Evolutionary conservation across 495 filamentous ascomycete genomes (phyloP).

Genomic region (Penicillium atrosanguineum): DNA sequence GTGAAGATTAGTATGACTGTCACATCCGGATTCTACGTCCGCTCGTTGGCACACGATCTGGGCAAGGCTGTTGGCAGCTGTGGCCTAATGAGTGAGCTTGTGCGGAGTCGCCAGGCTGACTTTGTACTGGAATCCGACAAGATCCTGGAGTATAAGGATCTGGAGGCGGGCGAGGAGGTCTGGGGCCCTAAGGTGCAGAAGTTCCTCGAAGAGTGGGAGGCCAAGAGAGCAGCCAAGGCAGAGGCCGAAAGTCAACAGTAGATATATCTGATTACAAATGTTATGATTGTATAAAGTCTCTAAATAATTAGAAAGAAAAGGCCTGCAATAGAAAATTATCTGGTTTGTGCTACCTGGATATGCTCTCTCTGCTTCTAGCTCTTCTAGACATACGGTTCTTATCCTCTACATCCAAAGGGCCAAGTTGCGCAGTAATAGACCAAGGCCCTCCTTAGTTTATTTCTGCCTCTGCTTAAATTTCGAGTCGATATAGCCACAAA

Average conservation of each 20-base stretch:
- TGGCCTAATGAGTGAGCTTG: constrained; percentile 82
- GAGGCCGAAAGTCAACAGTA: constrained; percentile 11
- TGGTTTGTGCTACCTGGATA: not conserved
- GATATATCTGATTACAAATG: not conserved
- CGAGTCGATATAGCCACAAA: not conserved
- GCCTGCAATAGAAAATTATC: not conserved
- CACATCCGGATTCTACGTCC: constrained; percentile 95
- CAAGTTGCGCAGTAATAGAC: too few relatives aligned
- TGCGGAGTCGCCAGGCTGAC: constrained; percentile 75
- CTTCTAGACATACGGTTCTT: not conserved
- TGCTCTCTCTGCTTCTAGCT: not conserved
- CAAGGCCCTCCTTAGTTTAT: not conserved
- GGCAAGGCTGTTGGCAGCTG: constrained; percentile 78
- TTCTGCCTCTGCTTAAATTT: not conserved
- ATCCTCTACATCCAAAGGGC: too few relatives aligned
- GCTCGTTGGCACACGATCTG: constrained; percentile 87
- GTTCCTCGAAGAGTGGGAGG: constrained; percentile 62
- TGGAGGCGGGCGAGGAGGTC: constrained; percentile 72
- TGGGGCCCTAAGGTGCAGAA: constrained; percentile 75
- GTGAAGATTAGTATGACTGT: constrained; percentile 86
- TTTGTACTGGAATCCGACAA: constrained; percentile 65
- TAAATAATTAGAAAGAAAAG: not conserved
- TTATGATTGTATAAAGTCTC: not conserved
- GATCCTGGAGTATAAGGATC: constrained; percentile 77
- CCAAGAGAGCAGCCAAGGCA: constrained; percentile 30